phyloP scores from a whole-genome alignment of 192 early-diverging fungal genomes.

The Entomortierella parvispora region DNA sequence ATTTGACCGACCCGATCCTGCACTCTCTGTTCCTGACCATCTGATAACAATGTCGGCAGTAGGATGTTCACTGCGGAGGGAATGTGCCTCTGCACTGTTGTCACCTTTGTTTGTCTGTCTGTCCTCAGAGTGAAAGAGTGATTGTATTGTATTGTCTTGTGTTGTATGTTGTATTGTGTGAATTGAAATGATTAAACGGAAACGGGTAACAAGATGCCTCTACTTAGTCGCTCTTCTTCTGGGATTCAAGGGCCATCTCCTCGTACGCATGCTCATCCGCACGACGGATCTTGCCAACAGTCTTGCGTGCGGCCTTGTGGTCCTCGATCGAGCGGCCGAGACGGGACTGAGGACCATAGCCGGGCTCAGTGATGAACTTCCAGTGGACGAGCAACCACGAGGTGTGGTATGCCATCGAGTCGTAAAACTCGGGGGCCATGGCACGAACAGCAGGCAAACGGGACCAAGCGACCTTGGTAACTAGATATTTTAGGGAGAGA shows the following conservation, averaged over 20 bases:
- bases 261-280: constrained; percentile 46
- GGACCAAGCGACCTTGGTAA: constrained; percentile 82
- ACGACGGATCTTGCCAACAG: constrained; percentile 59
- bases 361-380: constrained; percentile 80
- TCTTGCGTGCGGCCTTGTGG: constrained; percentile 77
- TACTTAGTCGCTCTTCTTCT: constrained; percentile 30
- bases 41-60: too few relatives aligned
- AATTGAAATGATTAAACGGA: too few relatives aligned
- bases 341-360: constrained; percentile 85
- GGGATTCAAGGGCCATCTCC: constrained; percentile 40
- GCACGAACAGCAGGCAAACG: constrained; percentile 81
- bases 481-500: neutral
- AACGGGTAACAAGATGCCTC: neutral
- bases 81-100: too few relatives aligned
- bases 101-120: too few relatives aligned
- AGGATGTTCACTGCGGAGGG: too few relatives aligned
- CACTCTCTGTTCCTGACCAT: too few relatives aligned
- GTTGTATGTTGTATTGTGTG: too few relatives aligned
- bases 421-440: constrained; percentile 92
- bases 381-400: constrained; percentile 89
- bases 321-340: constrained; percentile 77
- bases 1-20: too few relatives aligned
- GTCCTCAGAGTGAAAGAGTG: too few relatives aligned
- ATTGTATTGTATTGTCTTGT: too few relatives aligned
- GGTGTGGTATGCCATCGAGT: constrained; percentile 81